Evolutionary conservation across 257 asterid species (phyloP), one percentile per base, ranked within the genome.

Genomic region (Solanum ahanhuiri): DNA sequence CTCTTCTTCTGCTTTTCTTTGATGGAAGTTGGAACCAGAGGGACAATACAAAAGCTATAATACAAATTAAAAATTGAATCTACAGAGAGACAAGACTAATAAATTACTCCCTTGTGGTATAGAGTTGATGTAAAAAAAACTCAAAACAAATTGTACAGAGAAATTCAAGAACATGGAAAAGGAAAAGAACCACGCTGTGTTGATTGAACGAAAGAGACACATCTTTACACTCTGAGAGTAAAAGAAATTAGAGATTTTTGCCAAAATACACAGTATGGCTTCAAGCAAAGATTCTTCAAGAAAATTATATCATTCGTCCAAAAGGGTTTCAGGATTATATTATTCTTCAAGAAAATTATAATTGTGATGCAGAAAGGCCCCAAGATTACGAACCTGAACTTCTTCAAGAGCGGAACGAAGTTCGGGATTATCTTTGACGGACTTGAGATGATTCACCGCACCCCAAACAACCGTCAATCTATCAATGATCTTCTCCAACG

Each of bases 391-490:
- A 54, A 95, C 99, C 98, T 97, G 99, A 83, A 97, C 96, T 92
- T 97, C 98, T 89, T 97, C 98, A n/a, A 97, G 93, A 45, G 99
- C 98, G 0, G 98, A 82, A 58, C 99, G 98, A 82, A 97, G 94
- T 37, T 97, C 99, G 7, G 97, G 91, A 77, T 91, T 93, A 89
- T 97, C 99, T 83, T 91, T 95, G 72, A 97, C 99, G 4, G 98
- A 75, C 92, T 97, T 97, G 81, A 97, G 96, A 90, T 97, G 99
- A 91, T 95, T 93, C 84, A 97, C 96, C 6, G 97, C 97, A 67
- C 98, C 99, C 98, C 98, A 95, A 71, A 94, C 98, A 87, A 94
- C 94, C 20, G 89, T 88, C 91, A 97, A 84, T 85, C 93, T 88
- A 87, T 97, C 99, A 31, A 77, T 86, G 11, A 97, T 89, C 91